Base-by-base conservation (phyloP, 2,329 filamentous ascomycete genomes). In the Fusarium succisae region DNA sequence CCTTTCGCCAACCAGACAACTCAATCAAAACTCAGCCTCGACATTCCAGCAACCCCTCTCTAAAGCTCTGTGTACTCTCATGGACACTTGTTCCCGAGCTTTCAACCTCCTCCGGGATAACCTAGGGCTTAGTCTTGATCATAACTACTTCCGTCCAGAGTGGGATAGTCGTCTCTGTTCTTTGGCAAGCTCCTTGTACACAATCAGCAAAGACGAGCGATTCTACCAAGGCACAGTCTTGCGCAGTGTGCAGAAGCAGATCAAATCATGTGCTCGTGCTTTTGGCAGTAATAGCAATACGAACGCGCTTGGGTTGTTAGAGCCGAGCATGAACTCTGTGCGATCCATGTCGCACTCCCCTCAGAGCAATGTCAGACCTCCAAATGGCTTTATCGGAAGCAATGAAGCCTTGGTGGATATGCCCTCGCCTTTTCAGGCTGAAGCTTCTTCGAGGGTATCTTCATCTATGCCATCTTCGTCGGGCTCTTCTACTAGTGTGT, bases 21-120 rank as follows among this genome's bases (percentile, higher is more conserved):
- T 71, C 14, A 57, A 69, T 22, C 72, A 80, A 38, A 44, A 60
- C 41, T 32, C 69, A 22, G 69, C 72, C 13, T 66, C 77, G 1
- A 73, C 75, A 6, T 71, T 80, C 18, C 73, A 72, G 15, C 70
- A 77, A 30, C 73, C 72, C 6, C 79, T 81, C 20, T 77, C 80
- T 4, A 72, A 76, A 30, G 70, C 80, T 13, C 76, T 80, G 28
- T 77, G 77, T 32, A 73, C 79, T n/a, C 76, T 81, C 3, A 63
- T 82, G 3, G 80, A 81, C 41, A 78, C 80, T 7, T 82, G 80
- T 43, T 76, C 80, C 24, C 73, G 79, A 17, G 80, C 78, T 13
- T 62, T 82, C n/a, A 66, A 60, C 41, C 66, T 75, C 26, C 67
- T 82, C 38, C 63, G 78, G n/a, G 41, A 61, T 26, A 78, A 69